Base-by-base conservation (phyloP, 2,329 filamentous ascomycete species). In the Didymella pomorum region DNA sequence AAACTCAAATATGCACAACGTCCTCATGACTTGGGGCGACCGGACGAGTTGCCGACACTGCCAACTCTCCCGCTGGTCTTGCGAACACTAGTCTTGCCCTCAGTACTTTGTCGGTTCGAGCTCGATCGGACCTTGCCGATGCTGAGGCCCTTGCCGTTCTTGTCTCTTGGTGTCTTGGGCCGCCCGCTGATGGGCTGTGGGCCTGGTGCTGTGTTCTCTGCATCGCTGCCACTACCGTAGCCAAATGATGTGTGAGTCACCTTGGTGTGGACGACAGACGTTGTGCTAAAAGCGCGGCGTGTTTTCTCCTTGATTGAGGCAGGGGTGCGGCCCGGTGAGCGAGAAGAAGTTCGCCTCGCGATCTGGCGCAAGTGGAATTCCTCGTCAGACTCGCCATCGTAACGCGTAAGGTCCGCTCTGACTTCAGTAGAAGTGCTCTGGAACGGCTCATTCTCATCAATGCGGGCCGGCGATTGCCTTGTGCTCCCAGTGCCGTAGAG, bases 201-300 rank as follows among this genome's bases (percentile, higher is more conserved):
- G 12, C 37, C 37, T 18, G 76, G 71, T 28, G 70, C 73, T 12
- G 68, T 72, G 60, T 83, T 83, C 71, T 83, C 81, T 16, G 74
- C 69, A 52, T 83, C 81, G 60, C 79, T 82, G 57, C 82, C 80
- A 16, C 77, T 78, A 43, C 68, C 70, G 16, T 67, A 67, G 9
- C 65, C 68, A 60, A 73, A 77, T 5, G 75, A 65, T 62, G 69
- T 74, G 18, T 72, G 72, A 2, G 69, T 75, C n/a, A 71, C 67
- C 11, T 70, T 73, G 1, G 74, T 77, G 25, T 74, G 68, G n/a
- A 70, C 71, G 11, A 79, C 87, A 2, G 89, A 88, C 0, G 89
- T 90, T 12, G 90, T 88, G 3, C 88, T 91, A 3, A 88, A 89
- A 4, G 89, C 90, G 0, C 92, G 90, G 46, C 91, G 84, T 53